A percentile compares a stretch with the other conserved stretches of the same genome.
Evolutionary conservation across 306 rosid species (phyloP).

Genomic region (Sicyos edulis): DNA sequence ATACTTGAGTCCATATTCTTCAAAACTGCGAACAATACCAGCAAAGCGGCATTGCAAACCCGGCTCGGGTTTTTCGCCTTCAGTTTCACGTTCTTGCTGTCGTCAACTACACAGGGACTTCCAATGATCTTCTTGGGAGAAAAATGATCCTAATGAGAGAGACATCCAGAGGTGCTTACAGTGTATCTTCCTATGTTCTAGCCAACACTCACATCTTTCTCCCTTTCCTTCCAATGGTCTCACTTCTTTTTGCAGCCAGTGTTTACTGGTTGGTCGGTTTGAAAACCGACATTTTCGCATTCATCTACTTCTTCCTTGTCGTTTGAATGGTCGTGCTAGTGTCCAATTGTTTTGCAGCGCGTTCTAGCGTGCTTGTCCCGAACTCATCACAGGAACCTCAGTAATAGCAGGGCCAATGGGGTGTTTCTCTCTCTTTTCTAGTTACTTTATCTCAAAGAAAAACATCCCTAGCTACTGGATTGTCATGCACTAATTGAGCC

Average conservation of each 20-base stretch:
- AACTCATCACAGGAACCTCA: conserved; percentile 82
- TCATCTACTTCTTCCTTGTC: conserved; percentile 43
- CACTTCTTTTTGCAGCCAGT: conserved; percentile 35
- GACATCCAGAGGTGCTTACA: conserved; percentile 45
- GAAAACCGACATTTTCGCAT: conserved; percentile 27
- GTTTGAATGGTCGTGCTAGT: conserved; percentile 51
- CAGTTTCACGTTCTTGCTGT: conserved; percentile 56
- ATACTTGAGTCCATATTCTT: conserved; percentile 45
- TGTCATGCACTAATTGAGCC: conserved; percentile 75
- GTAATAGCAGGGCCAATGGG: conserved; percentile 93
- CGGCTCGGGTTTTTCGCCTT: conserved; percentile 48
- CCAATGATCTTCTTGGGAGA: conserved; percentile 53
- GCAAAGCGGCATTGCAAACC: conserved; percentile 30
- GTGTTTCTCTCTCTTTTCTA: conserved; percentile 87
- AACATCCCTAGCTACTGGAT: conserved; percentile 81
- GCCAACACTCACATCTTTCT: conserved; percentile 40
- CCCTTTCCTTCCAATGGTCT: conserved; percentile 45
- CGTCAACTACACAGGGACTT: conserved; percentile 48
- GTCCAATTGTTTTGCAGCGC: conserved; percentile 81
- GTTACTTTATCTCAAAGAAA: conserved; percentile 87
- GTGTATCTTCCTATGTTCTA: conserved; percentile 47
- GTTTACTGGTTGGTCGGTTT: conserved; percentile 49
- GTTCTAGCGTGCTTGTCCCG: conserved; percentile 90
- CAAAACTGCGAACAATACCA: conserved; percentile 29
- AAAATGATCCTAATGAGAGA: conserved; percentile 39